Evolutionary conservation across 306 rosid species (phyloP), one percentile per base, ranked within the genome.

Genomic region (Luffa aegyptiaca): DNA sequence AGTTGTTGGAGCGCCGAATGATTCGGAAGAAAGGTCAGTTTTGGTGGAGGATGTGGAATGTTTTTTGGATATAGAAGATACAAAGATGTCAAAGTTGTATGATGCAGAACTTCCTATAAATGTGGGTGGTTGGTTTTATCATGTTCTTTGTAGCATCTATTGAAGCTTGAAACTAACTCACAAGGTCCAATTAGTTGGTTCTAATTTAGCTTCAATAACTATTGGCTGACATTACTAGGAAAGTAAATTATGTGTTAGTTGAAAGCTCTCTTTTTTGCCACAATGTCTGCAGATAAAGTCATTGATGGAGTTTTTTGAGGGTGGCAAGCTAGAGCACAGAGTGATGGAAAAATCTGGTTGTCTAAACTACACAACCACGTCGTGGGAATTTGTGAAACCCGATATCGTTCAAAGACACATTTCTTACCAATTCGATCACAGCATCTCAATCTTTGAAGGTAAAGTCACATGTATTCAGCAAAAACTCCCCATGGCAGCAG

Each of bases 401-500:
- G 84, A 79, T 39, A 81, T 84, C 57, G 71, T 51, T 5, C 90
- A 92, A 65, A 86, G 96, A 59, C 84, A 33, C 3, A 59, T 94
- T 63, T 89, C 94, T 3, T 94, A 90, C 84, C 88, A 70, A 81
- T 89, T 89, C 83, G 82, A 88, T 42, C 85, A 85, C 58, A 82
- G 83, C 12, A 84, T 84, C 56, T 90, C 97, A 0, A 78, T 79
- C 63, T 90, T 89, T 26, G 91, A 90, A 36, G 90, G 92, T 16
- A 96, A 86, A 59, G 94, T 89, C 66, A 85, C 90, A 63, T 86
- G 93, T 85, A 89, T 89, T 62, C 97, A 94, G 62, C 88, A 87
- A 64, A 94, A 86, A 16, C 70, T 72, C 84, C 37, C 76, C 76
- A 70, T 44, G 36, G 39, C n/a, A 17, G 48, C 49, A 37, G 74